Evolutionary conservation across 352 stramenopile genomes (phyloP).

Genomic region (Phytopythium cucurbitacearum): DNA sequence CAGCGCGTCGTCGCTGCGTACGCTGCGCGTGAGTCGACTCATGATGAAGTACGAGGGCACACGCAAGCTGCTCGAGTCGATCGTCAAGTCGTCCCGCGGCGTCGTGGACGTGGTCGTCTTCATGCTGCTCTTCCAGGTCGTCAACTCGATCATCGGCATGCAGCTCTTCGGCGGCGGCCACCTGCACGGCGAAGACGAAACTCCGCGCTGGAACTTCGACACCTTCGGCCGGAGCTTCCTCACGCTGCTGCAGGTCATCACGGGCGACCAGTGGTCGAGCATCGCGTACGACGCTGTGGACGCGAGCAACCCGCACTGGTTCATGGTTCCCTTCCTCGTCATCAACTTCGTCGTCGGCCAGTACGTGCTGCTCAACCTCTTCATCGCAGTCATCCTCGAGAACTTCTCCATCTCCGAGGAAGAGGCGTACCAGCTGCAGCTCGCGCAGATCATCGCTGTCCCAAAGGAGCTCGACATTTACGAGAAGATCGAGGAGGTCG

Average conservation of each 20-base stretch:
- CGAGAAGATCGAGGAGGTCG: conserved; percentile 77
- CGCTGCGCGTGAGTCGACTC: conserved; percentile 59
- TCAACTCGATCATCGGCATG: conserved; percentile 75
- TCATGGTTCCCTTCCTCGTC: conserved; percentile 74
- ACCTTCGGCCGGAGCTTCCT: conserved; percentile 67
- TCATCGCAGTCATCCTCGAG: conserved; percentile 81
- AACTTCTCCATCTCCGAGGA: conserved; percentile 82
- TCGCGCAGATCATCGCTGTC: conserved; percentile 78
- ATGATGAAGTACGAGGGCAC: conserved; percentile 84
- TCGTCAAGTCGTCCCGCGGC: conserved; percentile 74
- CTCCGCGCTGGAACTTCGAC: conserved; percentile 78
- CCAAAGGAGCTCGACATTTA: conserved; percentile 81
- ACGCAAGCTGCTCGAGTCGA: conserved; percentile 71
- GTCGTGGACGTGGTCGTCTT: conserved; percentile 75
- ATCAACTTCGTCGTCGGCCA: conserved; percentile 73
- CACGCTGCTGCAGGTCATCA: conserved; percentile 76
- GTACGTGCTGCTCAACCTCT: conserved; percentile 79
- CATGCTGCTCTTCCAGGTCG: conserved; percentile 70
- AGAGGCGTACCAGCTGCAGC: conserved; percentile 78
- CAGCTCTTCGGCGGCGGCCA: conserved; percentile 66
- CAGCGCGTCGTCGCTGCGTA: conserved; percentile 62
- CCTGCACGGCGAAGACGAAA: conserved; percentile 32
- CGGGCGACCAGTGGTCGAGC: conserved; percentile 72
- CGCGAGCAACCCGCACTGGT: conserved; percentile 51
- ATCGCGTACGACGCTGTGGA: conserved; percentile 74